phyloP scores from a whole-genome alignment of 1,139 yeast species.

The Taiozyma onychis region DNA sequence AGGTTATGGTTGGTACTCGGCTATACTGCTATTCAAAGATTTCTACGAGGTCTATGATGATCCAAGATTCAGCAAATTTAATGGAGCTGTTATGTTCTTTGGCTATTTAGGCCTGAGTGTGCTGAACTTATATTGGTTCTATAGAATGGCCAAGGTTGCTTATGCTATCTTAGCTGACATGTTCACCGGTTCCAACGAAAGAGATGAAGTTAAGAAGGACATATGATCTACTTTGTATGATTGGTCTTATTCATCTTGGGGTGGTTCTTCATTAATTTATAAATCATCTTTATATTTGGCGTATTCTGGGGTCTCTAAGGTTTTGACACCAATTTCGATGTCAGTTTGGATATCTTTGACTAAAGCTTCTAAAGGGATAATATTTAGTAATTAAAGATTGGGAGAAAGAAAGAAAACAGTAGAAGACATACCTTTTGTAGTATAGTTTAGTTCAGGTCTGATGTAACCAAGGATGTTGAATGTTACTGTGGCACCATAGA shows the following conservation, averaged over 20 bases:
- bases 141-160: constrained; percentile 77
- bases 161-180: constrained; percentile 23
- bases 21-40: constrained; percentile 46
- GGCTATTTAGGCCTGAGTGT: constrained; percentile 63
- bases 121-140: constrained; percentile 74
- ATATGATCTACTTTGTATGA: constrained; percentile 9
- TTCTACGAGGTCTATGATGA: constrained; percentile 37
- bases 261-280: background rate
- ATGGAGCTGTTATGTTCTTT: constrained; percentile 44
- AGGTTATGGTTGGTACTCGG: constrained; percentile 84
- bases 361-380: constrained; percentile 50
- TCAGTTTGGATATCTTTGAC: constrained; percentile 82
- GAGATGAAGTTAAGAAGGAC: constrained; percentile 23
- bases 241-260: background rate
- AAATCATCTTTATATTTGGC: constrained; percentile 12
- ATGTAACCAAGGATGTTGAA: constrained; percentile 80
- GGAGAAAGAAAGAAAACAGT: background rate
- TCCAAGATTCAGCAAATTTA: constrained; percentile 38
- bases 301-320: constrained; percentile 37
- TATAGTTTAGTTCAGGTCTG: constrained; percentile 85
- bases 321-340: constrained; percentile 56
- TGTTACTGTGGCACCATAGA: constrained; percentile 77
- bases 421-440: constrained; percentile 39
- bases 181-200: constrained; percentile 16
- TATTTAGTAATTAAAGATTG: background rate